Evolutionary conservation across 441 rosid species (phyloP).

Genomic region (Pelargonium fulgidum): DNA sequence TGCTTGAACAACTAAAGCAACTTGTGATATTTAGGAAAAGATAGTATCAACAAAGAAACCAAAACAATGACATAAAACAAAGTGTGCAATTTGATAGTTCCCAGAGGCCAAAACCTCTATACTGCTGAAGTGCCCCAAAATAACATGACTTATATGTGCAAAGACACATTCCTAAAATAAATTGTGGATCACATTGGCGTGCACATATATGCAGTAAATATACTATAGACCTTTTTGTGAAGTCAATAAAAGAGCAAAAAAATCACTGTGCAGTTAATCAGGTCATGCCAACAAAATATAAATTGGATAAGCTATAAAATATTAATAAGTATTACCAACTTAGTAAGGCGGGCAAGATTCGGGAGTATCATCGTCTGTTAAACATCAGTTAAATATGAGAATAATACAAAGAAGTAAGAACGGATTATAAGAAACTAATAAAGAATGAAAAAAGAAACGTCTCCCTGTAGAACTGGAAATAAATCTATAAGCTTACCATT

Average conservation of each 20-base stretch:
- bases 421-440: not conserved
- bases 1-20: not conserved
- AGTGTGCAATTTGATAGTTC: not conserved
- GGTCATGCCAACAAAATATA: not conserved
- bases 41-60: not conserved
- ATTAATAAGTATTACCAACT: slow-evolving; percentile 57
- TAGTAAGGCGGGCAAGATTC: slow-evolving; percentile 64
- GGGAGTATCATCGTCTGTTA: slow-evolving; percentile 88
- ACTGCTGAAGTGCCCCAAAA: not conserved
- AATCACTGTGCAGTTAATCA: not conserved
- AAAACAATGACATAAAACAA: not conserved
- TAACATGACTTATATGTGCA: not conserved
- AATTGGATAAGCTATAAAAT: slow-evolving; percentile 1
- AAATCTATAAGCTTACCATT: slow-evolving; percentile 47
- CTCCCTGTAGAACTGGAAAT: not conserved
- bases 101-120: not conserved
- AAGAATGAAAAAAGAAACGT: not conserved
- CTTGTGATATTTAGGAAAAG: not conserved
- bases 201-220: not conserved
- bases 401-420: slow-evolving; percentile 11
- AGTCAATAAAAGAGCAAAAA: not conserved
- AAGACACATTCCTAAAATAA: not conserved
- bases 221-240: not conserved
- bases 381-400: slow-evolving; percentile 21
- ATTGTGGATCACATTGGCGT: slow-evolving; percentile 6